Evolutionary conservation across 768 basidiomycete genomes (phyloP).

Genomic region (Punctularia strigosozonata): DNA sequence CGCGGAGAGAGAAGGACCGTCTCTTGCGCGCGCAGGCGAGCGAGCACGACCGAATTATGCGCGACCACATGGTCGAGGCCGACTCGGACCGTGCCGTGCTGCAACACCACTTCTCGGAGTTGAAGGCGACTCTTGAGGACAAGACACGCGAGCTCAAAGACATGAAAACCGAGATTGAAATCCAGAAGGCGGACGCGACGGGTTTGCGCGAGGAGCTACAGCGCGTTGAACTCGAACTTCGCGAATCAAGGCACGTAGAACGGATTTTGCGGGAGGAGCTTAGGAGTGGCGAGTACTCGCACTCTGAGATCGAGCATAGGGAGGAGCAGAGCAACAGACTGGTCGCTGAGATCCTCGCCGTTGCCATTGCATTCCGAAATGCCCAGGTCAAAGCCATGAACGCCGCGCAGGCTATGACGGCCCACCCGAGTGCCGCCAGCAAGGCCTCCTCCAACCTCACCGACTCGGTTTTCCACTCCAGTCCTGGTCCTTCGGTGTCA

Average conservation of each 20-base stretch:
- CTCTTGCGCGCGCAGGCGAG: conserved; percentile 61
- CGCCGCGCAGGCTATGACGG: conserved; percentile 44
- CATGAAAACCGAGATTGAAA: conserved; percentile 43
- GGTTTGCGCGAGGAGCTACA: conserved; percentile 66
- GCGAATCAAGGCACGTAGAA: conserved; percentile 56
- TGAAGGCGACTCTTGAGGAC: conserved; percentile 50
- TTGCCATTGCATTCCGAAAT: conserved; percentile 66
- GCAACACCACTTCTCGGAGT: conserved; percentile 75
- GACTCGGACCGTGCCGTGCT: conserved; percentile 90
- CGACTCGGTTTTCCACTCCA: conserved; percentile 9
- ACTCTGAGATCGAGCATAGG: conserved; percentile 54
- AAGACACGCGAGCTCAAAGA: conserved; percentile 54
- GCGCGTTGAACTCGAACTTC: conserved; percentile 56
- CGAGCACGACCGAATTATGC: conserved; percentile 53
- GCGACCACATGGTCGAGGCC: conserved; percentile 86
- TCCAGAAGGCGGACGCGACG: conserved; percentile 55
- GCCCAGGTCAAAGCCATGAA: conserved; percentile 65
- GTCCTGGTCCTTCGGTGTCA: conserved; percentile 19
- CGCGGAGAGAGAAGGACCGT: conserved; percentile 68
- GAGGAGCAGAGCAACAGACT: conserved; percentile 57
- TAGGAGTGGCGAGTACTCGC: conserved; percentile 53
- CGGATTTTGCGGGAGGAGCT: conserved; percentile 64
- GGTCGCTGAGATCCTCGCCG: conserved; percentile 72
- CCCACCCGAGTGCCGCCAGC: too few relatives aligned
- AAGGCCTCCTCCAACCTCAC: conserved; percentile 37